These are phyloP conservation scores for Decorospora gaudefroyi DNA, from an alignment of 2,329 filamentous ascomycete genomes.

Conservation along the genomic window DNA sequence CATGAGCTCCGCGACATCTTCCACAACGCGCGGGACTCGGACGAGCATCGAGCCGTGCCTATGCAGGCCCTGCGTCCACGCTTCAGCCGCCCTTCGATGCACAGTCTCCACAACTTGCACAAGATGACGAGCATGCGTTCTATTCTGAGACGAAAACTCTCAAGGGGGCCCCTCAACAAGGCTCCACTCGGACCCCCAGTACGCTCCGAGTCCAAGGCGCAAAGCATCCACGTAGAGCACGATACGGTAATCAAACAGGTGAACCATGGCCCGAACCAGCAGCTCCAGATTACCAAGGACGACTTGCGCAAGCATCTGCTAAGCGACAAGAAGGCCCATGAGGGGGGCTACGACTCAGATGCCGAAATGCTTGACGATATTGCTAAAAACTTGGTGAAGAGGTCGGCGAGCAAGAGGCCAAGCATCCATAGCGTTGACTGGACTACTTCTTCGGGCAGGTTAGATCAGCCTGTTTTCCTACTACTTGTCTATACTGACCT, in stretches of 20 bases:
- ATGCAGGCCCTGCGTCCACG: slow-evolving; percentile 22
- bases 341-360: slow-evolving; percentile 48
- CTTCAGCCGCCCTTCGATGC: slow-evolving; percentile 34
- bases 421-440: slow-evolving; percentile 46
- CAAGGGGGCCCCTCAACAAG: slow-evolving; percentile 32
- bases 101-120: slow-evolving; percentile 42
- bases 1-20: slow-evolving; percentile 45
- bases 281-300: slow-evolving; percentile 40
- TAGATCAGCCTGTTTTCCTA: neutral
- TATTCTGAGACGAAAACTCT: slow-evolving; percentile 41
- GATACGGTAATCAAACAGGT: slow-evolving; percentile 36
- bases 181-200: slow-evolving; percentile 3
- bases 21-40: slow-evolving; percentile 29
- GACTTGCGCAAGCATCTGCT: slow-evolving; percentile 41
- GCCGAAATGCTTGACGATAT: slow-evolving; percentile 43
- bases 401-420: slow-evolving; percentile 36
- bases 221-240: slow-evolving; percentile 7
- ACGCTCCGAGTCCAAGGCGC: slow-evolving; percentile 12
- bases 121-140: slow-evolving; percentile 45
- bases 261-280: slow-evolving; percentile 24
- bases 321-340: slow-evolving; percentile 37
- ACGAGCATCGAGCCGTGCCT: slow-evolving; percentile 16
- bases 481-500: slow-evolving; percentile 14
- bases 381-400: slow-evolving; percentile 38
- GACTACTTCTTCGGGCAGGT: slow-evolving; percentile 38